Base-by-base conservation (phyloP, 345 rosid species). In the Rhodamnia argentea region DNA sequence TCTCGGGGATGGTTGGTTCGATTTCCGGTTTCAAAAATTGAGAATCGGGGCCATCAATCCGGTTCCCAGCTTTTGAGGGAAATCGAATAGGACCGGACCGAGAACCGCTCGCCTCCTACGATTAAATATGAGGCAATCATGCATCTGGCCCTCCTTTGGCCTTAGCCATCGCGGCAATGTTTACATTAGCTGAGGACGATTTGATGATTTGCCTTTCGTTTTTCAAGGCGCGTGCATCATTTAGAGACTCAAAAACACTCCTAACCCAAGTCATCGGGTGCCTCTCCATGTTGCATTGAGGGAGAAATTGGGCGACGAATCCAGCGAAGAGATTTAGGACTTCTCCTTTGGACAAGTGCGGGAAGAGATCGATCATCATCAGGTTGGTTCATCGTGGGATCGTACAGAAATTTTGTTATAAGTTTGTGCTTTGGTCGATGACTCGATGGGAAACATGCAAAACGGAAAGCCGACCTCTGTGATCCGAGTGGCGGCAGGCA, bases 71-170 rank as follows among this genome's bases (percentile, higher is more conserved):
- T 42, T 6, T 42, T 42, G 44, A 42, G 44, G 7, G 44, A 37
- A 37, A 37, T 37, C 40, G 44, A 5, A 6, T 42, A 4, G 44
- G 44, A 4, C 42, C 42, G 5, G 5, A 40, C 44, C 44, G 44
- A 37, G 44, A 42, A 4, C 7, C 7, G 44, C 44, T 42, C 44
- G 4, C 44, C 44, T n/a, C 7, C 5, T 3, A 42, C 51, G 9
- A 47, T 44, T 44, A 44, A 10, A 29, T 0, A 29, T 0, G 42
- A 0, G 10, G 29, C 42, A 7, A 15, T 62, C 42, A 62, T 4
- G 40, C 40, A 0, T 14, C 20, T 37, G 32, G 22, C 40, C 40
- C 40, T 62, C 75, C 40, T n/a, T 15, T 6, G 40, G 40, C 40
- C 75, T 62, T 5, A 15, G 40, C 75, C 29, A 58, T 24, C 62